A percentile compares a stretch with the other conserved stretches of the same genome.
Evolutionary conservation across 2,329 filamentous ascomycete genomes (phyloP).

Genomic region (Pyricularia sp.): DNA sequence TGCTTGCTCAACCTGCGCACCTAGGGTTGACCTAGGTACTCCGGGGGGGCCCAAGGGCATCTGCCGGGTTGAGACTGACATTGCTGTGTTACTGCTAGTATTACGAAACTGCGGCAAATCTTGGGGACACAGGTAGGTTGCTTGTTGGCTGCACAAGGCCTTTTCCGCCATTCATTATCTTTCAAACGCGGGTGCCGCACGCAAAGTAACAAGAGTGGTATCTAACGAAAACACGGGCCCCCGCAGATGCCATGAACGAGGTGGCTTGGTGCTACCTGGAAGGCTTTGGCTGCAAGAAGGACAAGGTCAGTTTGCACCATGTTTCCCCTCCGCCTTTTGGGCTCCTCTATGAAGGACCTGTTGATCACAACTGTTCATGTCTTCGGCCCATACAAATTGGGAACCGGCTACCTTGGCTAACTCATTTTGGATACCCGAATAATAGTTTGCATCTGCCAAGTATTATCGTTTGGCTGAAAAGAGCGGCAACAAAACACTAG

Average conservation of each 20-base stretch:
- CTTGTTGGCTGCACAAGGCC: background rate
- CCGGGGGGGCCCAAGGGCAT: background rate
- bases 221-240: constrained; percentile 9
- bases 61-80: background rate
- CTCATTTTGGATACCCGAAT: constrained; percentile 6
- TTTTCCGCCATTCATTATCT: background rate
- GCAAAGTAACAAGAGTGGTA: background rate
- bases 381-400: background rate
- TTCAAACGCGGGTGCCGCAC: background rate
- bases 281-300: constrained; percentile 95
- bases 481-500: constrained; percentile 80
- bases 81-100: constrained; percentile 44
- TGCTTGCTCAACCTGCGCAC: background rate
- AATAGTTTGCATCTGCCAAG: constrained; percentile 68
- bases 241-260: constrained; percentile 89
- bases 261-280: constrained; percentile 92
- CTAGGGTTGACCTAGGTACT: background rate
- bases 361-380: background rate
- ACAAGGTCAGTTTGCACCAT: constrained; percentile 64
- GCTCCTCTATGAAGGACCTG: background rate
- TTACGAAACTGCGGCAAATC: constrained; percentile 93
- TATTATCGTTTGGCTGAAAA: constrained; percentile 89
- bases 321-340: background rate
- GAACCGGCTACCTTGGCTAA: background rate
- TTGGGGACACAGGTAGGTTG: constrained; percentile 70